Percentiles rank a stretch among this genome's conserved stretches.
phyloP scores from a whole-genome alignment of 139 green algal species.

The Chlorella sp. region DNA sequence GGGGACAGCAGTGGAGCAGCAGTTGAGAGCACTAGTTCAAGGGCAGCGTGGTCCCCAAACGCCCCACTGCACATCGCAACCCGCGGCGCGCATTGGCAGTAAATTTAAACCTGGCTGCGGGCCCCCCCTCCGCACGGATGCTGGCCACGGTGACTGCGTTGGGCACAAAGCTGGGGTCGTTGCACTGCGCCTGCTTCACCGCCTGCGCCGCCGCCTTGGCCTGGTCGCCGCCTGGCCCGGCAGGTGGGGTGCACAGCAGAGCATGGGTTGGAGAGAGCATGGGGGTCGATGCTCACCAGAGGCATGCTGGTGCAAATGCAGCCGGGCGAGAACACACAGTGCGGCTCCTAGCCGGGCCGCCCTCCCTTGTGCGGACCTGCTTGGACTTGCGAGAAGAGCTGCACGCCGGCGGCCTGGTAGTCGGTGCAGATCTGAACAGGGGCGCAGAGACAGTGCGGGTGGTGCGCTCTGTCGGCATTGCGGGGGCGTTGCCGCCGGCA shows the following conservation, averaged over 20 bases:
- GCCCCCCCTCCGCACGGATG: neutral
- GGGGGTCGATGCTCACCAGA: neutral
- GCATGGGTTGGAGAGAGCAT: neutral
- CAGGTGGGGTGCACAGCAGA: neutral
- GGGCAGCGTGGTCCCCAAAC: too few species aligned
- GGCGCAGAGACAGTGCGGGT: too few species aligned
- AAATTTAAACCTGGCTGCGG: too few species aligned
- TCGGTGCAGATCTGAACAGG: conserved; percentile 5
- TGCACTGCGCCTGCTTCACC: neutral
- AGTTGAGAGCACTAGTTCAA: too few species aligned
- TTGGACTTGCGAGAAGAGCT: neutral
- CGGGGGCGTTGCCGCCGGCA: too few species aligned
- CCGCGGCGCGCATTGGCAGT: too few species aligned
- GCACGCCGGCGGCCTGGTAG: neutral
- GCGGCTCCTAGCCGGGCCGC: neutral
- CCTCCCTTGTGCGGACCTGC: neutral
- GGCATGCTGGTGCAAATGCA: neutral
- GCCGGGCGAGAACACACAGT: neutral
- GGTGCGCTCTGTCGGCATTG: too few species aligned
- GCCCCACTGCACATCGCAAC: too few species aligned
- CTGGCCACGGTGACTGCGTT: neutral
- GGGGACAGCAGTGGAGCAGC: too few species aligned
- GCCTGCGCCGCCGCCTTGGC: neutral
- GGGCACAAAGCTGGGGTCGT: neutral
- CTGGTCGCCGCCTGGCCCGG: neutral